phyloP scores from a whole-genome alignment of 192 early-diverging fungal species.

The Gamsiella multidivaricata region DNA sequence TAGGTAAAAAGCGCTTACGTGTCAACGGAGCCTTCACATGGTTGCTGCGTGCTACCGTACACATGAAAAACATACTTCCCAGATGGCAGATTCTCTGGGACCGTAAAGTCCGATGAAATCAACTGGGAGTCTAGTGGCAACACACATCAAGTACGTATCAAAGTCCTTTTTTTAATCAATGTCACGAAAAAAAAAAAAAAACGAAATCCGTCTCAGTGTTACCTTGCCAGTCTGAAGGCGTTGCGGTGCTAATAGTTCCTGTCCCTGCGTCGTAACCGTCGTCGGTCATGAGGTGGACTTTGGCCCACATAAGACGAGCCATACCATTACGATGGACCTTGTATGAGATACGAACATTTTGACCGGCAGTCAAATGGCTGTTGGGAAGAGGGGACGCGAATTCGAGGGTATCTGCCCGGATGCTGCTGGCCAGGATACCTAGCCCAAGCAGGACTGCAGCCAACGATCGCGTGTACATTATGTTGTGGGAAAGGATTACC shows the following conservation, averaged over 20 bases:
- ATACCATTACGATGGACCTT: constrained; percentile 40
- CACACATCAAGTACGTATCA: background rate
- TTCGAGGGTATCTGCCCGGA: constrained; percentile 28
- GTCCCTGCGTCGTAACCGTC: constrained; percentile 37
- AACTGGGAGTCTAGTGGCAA: constrained; percentile 25
- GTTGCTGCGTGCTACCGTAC: constrained; percentile 35
- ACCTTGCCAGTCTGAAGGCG: constrained; percentile 25
- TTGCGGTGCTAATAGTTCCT: constrained; percentile 16
- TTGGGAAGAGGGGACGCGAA: constrained; percentile 23
- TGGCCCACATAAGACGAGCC: constrained; percentile 31
- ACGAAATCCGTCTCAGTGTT: too few species aligned
- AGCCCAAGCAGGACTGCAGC: constrained; percentile 11
- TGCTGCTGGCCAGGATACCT: background rate
- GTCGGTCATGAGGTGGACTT: constrained; percentile 31
- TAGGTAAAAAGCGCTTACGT: constrained; percentile 3
- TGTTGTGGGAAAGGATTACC: too few species aligned
- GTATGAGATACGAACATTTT: constrained; percentile 21
- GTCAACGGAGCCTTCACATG: constrained; percentile 36
- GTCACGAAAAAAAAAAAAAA: too few species aligned
- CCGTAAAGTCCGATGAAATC: constrained; percentile 1
- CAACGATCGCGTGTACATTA: background rate
- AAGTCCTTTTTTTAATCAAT: background rate
- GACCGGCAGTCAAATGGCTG: background rate
- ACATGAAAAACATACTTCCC: constrained; percentile 36
- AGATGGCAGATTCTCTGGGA: constrained; percentile 13